Evolutionary conservation across 2,329 filamentous ascomycete species (phyloP), one percentile per base, ranked within the genome.

Genomic region (Zasmidium angulare): DNA sequence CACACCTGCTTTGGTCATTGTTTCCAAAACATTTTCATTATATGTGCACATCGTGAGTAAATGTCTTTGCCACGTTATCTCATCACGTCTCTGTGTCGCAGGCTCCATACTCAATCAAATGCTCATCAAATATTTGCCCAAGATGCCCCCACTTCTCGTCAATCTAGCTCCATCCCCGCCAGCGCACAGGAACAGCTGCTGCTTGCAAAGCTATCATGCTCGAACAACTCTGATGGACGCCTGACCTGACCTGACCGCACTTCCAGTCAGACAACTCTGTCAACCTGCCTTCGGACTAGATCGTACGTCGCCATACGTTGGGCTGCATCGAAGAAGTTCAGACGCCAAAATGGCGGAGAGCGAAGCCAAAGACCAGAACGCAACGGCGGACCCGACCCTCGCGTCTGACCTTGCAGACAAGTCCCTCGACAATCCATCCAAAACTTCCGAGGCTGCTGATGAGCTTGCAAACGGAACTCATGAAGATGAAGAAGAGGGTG

Each of bases 401-500:
- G 57, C 64, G 14, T 61, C 57, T 50, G 60, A 66, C 20, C 11
- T 60, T 19, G 66, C 63, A 46, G 65, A 66, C 50, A 54, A 56
- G 46, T 60, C 65, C 11, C 60, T 65, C 10, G 60, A 62, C 12
- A 54, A 53, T 24, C 54, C 65, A 9, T 24, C 57, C 20, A 48
- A 58, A 14, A 61, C 59, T 10, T 59, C 62, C 0, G 46, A 66
- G 55, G 62, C 53, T n/a, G 64, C 64, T 23, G 62, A 64, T 14
- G 63, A 65, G 11, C 20, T 57, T n/a, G 63, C 59, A 1, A 46
- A 49, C 21, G 63, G 48, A 17, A 53, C 52, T 12, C 51, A 58
- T 6, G 55, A 65, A 40, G 64, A 64, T 11, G 66, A 59, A n/a
- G 64, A 66, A 43, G 63, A 56, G 1, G 68, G 68, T 3, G 66